A percentile compares a stretch with the other conserved stretches of the same genome.
Evolutionary conservation across 768 basidiomycete genomes (phyloP).

Genomic region (Tulasnella calospora): DNA sequence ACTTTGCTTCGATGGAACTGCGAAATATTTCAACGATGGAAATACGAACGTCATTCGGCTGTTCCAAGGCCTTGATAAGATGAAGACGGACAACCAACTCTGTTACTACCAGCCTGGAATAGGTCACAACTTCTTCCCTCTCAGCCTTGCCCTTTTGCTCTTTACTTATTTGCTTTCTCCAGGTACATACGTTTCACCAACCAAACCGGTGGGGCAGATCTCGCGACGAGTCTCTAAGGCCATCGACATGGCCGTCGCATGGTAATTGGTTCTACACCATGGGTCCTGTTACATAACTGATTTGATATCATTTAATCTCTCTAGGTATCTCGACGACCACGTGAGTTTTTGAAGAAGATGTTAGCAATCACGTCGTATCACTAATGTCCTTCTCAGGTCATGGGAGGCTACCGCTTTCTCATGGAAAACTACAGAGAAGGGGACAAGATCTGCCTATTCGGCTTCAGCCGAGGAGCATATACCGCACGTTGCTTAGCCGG

Average conservation of each 20-base stretch:
- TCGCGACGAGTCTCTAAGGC: slow-evolving; percentile 6
- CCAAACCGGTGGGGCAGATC: neutral
- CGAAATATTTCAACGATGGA: slow-evolving; percentile 37
- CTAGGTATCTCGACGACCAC: slow-evolving; percentile 57
- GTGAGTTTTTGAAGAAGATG: slow-evolving; percentile 36
- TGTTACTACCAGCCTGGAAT: slow-evolving; percentile 65
- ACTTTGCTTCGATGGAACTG: slow-evolving; percentile 29
- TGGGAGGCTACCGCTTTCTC: slow-evolving; percentile 21
- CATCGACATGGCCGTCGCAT: slow-evolving; percentile 16
- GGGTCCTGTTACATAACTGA: neutral
- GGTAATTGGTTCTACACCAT: neutral
- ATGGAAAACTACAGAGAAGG: slow-evolving; percentile 29
- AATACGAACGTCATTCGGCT: slow-evolving; percentile 46
- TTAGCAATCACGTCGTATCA: neutral
- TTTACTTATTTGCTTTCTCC: neutral
- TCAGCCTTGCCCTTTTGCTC: neutral
- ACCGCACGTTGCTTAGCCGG: slow-evolving; percentile 25
- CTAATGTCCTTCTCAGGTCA: slow-evolving; percentile 9
- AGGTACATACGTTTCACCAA: slow-evolving; percentile 20
- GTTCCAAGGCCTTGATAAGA: slow-evolving; percentile 34
- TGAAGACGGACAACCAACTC: slow-evolving; percentile 54
- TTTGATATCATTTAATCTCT: neutral
- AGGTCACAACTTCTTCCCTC: neutral
- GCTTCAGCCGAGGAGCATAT: slow-evolving; percentile 25
- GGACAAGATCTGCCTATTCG: slow-evolving; percentile 34